Evolutionary conservation across 116 monocot species (phyloP), one percentile per base, ranked within the genome.

Genomic region (Iris pallida): DNA sequence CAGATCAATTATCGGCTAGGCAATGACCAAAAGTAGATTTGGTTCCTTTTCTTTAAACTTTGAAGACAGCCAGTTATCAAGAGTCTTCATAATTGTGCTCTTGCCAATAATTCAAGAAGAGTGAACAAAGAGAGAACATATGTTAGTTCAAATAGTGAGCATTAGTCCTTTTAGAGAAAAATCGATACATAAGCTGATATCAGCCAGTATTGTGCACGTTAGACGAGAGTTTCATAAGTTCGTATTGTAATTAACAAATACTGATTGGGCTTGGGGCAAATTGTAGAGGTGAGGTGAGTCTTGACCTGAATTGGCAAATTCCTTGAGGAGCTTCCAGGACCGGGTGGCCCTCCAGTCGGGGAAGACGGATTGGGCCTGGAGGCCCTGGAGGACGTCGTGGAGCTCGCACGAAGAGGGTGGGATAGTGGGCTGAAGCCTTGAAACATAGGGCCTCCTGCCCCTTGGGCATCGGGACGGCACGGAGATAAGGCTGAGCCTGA

Each of bases 381-480:
- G 77, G 52, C 62, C 84, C 65, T 82, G 84, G 7, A 95, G 86
- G 53, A 86, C 78, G 30, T 83, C 76, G 5, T 86, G 65, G 59
- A 95, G 89, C 85, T 95, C 95, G 11, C 95, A 71, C 95, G 20
- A 95, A 87, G 48, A 95, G 79, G 4, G 95, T 95, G 16, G 95
- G 95, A 63, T 95, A 95, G 71, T 95, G 95, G 45, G 95, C 82
- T 73, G 91, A 88, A 14, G 89, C 95, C 89, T 91, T 95, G 68
- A 95, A 82, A 72, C 95, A 95, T 13, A 91, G 68, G 8, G 95
- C 80, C 80, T 95, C 95, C 8, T 86, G 76, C 20, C 95, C 91
- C 60, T 89, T 84, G 49, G 95, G 86, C 86, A 91, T 86, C 8
- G 95, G 91, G 17, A 89, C 72, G 0, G 89, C 91, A 43, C 79